These are phyloP conservation scores for Eimeria brunetti DNA, from an alignment of 169 alveolate genomes.

Conservation along the genomic window DNA sequence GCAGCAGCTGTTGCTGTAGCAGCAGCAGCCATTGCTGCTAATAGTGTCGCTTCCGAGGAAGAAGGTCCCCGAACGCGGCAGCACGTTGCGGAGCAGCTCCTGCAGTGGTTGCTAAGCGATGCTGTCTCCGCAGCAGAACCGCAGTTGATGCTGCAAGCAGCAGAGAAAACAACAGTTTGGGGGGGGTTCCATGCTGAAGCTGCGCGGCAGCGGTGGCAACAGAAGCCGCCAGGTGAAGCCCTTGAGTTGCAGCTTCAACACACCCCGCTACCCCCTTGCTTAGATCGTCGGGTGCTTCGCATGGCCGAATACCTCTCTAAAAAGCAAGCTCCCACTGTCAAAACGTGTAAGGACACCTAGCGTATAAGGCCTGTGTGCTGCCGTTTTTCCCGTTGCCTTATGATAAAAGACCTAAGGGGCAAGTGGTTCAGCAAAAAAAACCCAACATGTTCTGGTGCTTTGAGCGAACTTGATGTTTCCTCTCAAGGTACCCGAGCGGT, in stretches of 20 bases:
- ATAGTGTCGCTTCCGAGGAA: not conserved
- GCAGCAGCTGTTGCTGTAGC: conserved; percentile 62
- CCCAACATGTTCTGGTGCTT: not conserved
- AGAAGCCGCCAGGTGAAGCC: not conserved
- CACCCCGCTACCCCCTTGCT: conserved; percentile 7
- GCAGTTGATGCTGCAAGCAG: conserved; percentile 51
- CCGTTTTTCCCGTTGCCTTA: not conserved
- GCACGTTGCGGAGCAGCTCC: conserved; percentile 50
- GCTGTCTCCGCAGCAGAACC: conserved; percentile 56
- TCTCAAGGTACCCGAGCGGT: conserved; percentile 37
- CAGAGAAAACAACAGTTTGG: not conserved
- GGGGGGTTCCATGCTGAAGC: conserved; percentile 65
- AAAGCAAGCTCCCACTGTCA: conserved; percentile 41
- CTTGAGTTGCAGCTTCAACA: conserved; percentile 46
- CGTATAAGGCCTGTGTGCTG: not conserved
- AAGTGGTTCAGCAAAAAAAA: not conserved
- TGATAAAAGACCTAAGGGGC: not conserved
- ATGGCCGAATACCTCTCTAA: conserved; percentile 56
- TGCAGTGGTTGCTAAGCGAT: conserved; percentile 59
- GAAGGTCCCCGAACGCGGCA: conserved; percentile 40
- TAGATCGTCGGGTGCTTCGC: conserved; percentile 52
- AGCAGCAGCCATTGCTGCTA: conserved; percentile 18
- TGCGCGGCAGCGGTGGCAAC: conserved; percentile 20
- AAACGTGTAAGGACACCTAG: not conserved
- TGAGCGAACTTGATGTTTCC: not conserved